phyloP scores from a whole-genome alignment of 306 rosid genomes.

The Vicia villosa region DNA sequence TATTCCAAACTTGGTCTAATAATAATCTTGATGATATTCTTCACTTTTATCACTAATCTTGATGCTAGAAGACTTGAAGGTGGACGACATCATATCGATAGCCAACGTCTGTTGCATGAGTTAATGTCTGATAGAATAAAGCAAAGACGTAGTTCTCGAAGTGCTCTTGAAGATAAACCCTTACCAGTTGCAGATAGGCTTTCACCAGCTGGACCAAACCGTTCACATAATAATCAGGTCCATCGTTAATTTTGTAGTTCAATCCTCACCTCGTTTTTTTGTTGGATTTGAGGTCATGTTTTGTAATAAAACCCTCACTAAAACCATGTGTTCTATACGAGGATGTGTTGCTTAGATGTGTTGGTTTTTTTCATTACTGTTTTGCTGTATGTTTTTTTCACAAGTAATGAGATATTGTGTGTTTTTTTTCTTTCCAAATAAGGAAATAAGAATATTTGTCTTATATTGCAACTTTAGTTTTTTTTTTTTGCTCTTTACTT shows the following conservation, averaged over 20 bases:
- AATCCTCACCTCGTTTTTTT: background rate
- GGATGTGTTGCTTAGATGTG: slow-evolving; percentile 4
- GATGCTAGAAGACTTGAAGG: slow-evolving; percentile 37
- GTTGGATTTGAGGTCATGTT: background rate
- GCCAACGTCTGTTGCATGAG: slow-evolving; percentile 38
- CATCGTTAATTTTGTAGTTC: slow-evolving; percentile 11
- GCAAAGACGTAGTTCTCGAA: background rate
- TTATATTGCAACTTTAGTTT: no score
- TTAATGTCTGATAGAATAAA: slow-evolving; percentile 30
- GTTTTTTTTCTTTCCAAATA: background rate
- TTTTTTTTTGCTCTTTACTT: no score
- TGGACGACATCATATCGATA: slow-evolving; percentile 12
- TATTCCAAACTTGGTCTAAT: slow-evolving; percentile 8
- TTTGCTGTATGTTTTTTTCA: background rate
- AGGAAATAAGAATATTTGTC: no score
- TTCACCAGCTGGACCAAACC: slow-evolving; percentile 48
- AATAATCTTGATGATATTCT: slow-evolving; percentile 27
- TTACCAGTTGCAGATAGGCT: slow-evolving; percentile 29
- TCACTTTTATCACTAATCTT: slow-evolving; percentile 1
- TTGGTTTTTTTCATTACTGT: background rate
- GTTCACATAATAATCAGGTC: slow-evolving; percentile 40
- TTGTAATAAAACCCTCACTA: background rate
- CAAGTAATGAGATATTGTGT: background rate
- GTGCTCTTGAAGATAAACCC: slow-evolving; percentile 14
- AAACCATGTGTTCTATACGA: background rate